Conservation (phyloP, 2,329 filamentous ascomycete genomes). For the Claviceps sp. region DNA sequence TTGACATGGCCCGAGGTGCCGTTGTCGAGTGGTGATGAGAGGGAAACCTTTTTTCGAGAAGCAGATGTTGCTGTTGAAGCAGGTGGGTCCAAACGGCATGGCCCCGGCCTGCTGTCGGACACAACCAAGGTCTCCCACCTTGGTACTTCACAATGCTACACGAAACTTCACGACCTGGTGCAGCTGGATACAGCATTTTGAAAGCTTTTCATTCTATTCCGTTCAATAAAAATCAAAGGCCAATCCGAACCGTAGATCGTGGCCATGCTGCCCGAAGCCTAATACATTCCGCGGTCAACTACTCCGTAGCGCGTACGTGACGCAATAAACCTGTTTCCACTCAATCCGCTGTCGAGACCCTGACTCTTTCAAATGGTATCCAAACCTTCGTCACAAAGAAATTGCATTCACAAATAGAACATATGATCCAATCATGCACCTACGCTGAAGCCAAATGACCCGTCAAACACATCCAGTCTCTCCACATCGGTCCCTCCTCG, state of each 20-base stretch:
- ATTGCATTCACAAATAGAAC: background rate
- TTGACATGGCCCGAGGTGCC: background rate
- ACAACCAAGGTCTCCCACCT: background rate
- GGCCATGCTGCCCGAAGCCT: background rate
- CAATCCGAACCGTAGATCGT: background rate
- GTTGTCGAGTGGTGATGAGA: no score
- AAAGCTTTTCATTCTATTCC: background rate
- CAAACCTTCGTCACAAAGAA: background rate
- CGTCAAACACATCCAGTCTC: conserved; percentile 43
- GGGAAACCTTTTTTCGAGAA: background rate
- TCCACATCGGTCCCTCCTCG: conserved; percentile 30
- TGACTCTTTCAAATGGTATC: background rate
- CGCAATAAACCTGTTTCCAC: background rate
- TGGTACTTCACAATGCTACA: background rate
- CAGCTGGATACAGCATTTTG: background rate
- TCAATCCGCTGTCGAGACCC: background rate
- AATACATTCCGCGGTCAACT: background rate
- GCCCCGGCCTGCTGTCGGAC: no score
- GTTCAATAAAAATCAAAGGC: background rate
- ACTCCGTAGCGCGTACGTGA: background rate
- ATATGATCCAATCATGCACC: conserved; percentile 19
- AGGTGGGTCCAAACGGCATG: background rate
- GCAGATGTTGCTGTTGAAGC: background rate
- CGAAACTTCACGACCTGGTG: background rate
- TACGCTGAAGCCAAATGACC: conserved; percentile 46